Evolutionary conservation across 192 early-diverging fungal species (phyloP).

Genomic region (Anaeromyces robustus): DNA sequence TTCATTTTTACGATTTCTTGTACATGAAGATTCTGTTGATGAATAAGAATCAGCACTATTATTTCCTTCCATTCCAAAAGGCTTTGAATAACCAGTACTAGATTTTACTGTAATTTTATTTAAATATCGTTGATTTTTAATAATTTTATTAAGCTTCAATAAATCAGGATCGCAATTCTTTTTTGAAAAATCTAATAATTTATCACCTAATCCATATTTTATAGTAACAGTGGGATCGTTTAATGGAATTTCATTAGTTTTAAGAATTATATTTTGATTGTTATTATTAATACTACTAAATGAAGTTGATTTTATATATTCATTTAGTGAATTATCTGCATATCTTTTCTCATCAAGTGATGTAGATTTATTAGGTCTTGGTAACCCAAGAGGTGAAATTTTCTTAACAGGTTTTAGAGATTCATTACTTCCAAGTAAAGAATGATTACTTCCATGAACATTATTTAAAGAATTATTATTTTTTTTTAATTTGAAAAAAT

Average conservation of each 20-base stretch:
- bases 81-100: not conserved
- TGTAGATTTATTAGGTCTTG: not conserved
- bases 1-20: not conserved
- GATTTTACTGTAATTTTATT: not conserved
- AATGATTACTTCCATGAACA: too few species aligned
- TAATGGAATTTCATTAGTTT: not conserved
- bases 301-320: not conserved
- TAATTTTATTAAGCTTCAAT: not conserved
- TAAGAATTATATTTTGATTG: not conserved
- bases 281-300: not conserved
- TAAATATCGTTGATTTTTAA: not conserved
- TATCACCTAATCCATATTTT: not conserved
- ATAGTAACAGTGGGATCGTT: not conserved
- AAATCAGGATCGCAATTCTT: not conserved
- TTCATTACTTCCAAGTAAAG: not conserved
- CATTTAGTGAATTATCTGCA: not conserved
- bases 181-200: not conserved
- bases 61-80: not conserved
- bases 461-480: not conserved
- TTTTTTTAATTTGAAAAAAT: not conserved
- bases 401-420: not conserved
- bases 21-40: not conserved
- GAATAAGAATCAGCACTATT: not conserved
- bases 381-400: not conserved
- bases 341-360: too few species aligned